phyloP scores from a whole-genome alignment of 257 asterid species.

The Nyctanthes arbortristis region DNA sequence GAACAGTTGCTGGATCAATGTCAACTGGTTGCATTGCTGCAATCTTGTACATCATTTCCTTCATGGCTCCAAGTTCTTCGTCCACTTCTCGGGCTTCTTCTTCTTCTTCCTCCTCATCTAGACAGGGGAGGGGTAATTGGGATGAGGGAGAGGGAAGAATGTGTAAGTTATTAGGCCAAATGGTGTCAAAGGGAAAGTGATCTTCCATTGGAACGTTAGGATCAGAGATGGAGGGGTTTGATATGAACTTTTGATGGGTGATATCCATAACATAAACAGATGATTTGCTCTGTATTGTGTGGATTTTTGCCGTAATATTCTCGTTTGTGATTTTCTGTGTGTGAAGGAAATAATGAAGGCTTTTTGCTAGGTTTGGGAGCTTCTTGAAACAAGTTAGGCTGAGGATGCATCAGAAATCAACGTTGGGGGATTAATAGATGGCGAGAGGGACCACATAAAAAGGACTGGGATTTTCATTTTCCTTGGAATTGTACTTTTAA shows the following conservation, averaged over 20 bases:
- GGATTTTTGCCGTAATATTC: background rate
- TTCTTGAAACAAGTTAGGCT: background rate
- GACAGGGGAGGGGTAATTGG: background rate
- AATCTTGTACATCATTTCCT: conserved; percentile 94
- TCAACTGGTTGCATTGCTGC: conserved; percentile 97
- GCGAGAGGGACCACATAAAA: conserved; percentile 34
- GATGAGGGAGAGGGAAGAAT: conserved; percentile 19
- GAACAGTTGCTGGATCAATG: conserved; percentile 74
- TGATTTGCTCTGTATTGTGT: background rate
- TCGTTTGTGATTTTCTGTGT: background rate
- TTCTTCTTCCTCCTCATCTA: background rate
- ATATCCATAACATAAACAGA: conserved; percentile 39
- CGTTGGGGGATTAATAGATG: conserved; percentile 23
- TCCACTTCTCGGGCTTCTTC: conserved; percentile 27
- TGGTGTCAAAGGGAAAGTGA: conserved; percentile 28
- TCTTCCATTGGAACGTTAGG: conserved; percentile 35
- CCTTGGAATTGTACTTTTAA: background rate
- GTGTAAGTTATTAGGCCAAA: conserved; percentile 43
- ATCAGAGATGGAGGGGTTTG: conserved; percentile 32
- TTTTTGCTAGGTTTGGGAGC: background rate
- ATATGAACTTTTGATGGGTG: conserved; percentile 36
- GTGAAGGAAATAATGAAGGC: background rate
- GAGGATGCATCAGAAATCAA: background rate
- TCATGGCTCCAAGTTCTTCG: conserved; percentile 79
- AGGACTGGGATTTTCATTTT: background rate